phyloP scores from a whole-genome alignment of 371 early-diverging fungal genomes.

The Lichtheimia ornata region DNA sequence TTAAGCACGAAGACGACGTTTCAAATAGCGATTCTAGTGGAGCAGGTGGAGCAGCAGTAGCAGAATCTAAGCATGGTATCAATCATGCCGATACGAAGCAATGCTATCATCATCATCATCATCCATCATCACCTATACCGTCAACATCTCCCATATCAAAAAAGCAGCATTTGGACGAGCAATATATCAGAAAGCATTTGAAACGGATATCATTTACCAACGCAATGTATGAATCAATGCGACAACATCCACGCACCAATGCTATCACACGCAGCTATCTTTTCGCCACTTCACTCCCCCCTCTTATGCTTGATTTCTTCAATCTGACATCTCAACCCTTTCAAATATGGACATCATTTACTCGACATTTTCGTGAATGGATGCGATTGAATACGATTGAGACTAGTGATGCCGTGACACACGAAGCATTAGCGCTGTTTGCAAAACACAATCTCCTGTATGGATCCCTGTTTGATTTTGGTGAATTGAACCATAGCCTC shows the following conservation, averaged over 20 bases:
- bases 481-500: not conserved
- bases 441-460: conserved; percentile 33
- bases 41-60: not conserved
- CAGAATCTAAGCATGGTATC: not conserved
- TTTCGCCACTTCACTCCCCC: conserved; percentile 21
- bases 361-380: conserved; percentile 8
- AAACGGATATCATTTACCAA: conserved; percentile 23
- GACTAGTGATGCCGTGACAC: conserved; percentile 9
- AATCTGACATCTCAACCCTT: conserved; percentile 29
- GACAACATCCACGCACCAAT: conserved; percentile 6
- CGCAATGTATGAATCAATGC: conserved; percentile 22
- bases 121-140: not conserved
- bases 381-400: not conserved
- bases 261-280: conserved; percentile 9
- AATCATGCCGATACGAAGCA: not conserved
- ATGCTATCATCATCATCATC: not conserved
- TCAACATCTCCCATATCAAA: conserved; percentile 1
- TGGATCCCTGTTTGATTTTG: conserved; percentile 27
- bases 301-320: conserved; percentile 39
- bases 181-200: conserved; percentile 2
- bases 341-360: conserved; percentile 26
- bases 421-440: conserved; percentile 20
- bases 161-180: not conserved
- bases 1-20: conserved; percentile 6
- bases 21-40: conserved; percentile 13